These are phyloP conservation scores for Chytriomyces sp. DNA, from an alignment of 192 early-diverging fungal species.

Conservation along the genomic window DNA sequence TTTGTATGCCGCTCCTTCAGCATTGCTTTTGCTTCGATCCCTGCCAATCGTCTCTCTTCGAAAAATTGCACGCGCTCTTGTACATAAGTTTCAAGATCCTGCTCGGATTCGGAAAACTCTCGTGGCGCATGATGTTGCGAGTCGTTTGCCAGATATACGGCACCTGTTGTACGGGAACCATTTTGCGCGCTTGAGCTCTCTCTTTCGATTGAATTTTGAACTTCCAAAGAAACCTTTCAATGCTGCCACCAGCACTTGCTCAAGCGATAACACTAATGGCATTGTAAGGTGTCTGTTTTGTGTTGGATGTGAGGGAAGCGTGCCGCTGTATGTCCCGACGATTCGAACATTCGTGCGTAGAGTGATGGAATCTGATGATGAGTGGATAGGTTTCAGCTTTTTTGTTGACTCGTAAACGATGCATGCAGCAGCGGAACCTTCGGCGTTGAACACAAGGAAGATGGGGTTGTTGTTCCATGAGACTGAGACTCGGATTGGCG, in stretches of 20 bases:
- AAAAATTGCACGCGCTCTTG: not conserved
- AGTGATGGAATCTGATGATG: conserved; percentile 4
- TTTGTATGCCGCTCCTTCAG: conserved; percentile 1
- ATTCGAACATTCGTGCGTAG: conserved; percentile 4
- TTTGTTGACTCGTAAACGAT: too few relatives aligned
- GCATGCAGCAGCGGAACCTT: not conserved
- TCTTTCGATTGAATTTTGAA: not conserved
- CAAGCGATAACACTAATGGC: not conserved
- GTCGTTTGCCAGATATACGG: not conserved
- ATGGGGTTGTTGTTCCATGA: too few relatives aligned
- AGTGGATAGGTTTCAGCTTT: not conserved
- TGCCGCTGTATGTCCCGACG: conserved; percentile 8
- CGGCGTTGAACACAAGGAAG: conserved; percentile 8
- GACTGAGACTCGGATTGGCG: too few relatives aligned
- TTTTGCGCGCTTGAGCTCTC: not conserved
- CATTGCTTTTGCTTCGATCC: not conserved
- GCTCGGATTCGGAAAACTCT: not conserved
- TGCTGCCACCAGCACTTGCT: not conserved
- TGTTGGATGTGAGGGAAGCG: not conserved
- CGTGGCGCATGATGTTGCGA: not conserved
- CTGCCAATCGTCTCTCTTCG: not conserved
- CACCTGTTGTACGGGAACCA: too few relatives aligned
- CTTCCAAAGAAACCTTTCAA: not conserved
- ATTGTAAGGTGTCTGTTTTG: conserved; percentile 11
- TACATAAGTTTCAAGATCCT: not conserved